Evolutionary conservation across 257 asterid genomes (phyloP), one percentile per base, ranked within the genome.

Genomic region (Nemophila menziesii): DNA sequence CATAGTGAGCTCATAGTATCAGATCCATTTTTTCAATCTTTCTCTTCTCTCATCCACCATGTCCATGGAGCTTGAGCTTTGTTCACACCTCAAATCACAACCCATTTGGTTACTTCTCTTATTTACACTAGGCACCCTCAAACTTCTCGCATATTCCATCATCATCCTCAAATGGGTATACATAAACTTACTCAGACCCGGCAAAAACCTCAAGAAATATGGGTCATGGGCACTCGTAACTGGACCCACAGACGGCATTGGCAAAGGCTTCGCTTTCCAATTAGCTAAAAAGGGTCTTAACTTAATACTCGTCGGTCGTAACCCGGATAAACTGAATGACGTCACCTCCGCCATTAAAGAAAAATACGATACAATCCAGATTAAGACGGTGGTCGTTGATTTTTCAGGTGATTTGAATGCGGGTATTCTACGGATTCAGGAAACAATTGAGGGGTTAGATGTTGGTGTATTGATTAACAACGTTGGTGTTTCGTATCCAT

Each of bases 221-320:
- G 98, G 98, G 13, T 78, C 96, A 0, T 90, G 98, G 98, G 96
- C 98, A 4, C 40, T 90, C 13, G 69, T 90, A 40, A 90, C 98
- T 16, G 98, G 96, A 5, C 87, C 98, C 6, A 90, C 98, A 38
- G 98, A 90, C 44, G 96, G 98, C 54, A 90, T 90, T 53, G 98
- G 98, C 2, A 90, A 85, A 61, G 84, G 72, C 16, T 85, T 84
- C 66, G 92, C 98, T 2, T 85, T 90, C 22, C 78, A 85, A 68
- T 70, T 90, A 46, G 94, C 96, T 0, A 53, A 60, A 1, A 78
- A 74, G 7, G 96, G 96, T 11, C 79, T 85, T 27, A 81, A 79
- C 60, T 23, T 90, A 5, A 70, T 85, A 0, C 78, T 90, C 0
- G 93, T 79, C 29, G 99, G 93, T 1, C 75, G 99, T 37, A 84